phyloP scores from a whole-genome alignment of 306 rosid species.

The Lupinus albus region DNA sequence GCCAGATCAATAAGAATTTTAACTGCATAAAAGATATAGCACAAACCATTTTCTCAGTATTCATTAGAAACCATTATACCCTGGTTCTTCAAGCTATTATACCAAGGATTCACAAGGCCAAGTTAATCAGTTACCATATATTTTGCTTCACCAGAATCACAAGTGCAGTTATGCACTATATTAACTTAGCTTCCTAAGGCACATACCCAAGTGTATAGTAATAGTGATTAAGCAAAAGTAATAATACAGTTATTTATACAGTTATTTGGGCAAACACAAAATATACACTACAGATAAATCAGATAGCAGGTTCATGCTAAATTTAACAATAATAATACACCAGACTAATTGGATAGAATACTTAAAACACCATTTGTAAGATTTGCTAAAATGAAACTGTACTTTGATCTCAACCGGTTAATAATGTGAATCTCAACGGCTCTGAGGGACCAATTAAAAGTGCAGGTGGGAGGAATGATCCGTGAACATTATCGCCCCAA shows the following conservation, averaged over 20 bases:
- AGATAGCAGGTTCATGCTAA: conserved; percentile 17
- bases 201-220: not conserved
- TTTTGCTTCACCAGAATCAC: not conserved
- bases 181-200: not conserved
- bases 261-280: conserved; percentile 19
- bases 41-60: not conserved
- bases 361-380: conserved; percentile 37
- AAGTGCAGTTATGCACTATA: not conserved
- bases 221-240: not conserved
- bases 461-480: conserved; percentile 28
- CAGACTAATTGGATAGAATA: conserved; percentile 24
- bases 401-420: conserved; percentile 37
- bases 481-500: conserved; percentile 29
- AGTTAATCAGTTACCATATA: not conserved
- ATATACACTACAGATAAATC: conserved; percentile 29
- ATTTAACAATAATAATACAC: conserved; percentile 38
- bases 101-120: not conserved
- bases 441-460: conserved; percentile 32
- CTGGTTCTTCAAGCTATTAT: not conserved
- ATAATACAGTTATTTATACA: conserved; percentile 34
- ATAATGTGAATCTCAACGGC: conserved; percentile 45
- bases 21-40: not conserved
- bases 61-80: conserved; percentile 12
- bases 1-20: no score
- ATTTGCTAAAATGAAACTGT: conserved; percentile 25